Percentiles rank a stretch among this genome's conserved stretches.
phyloP scores from a whole-genome alignment of 805 yeast species.

The Citeromyces matritensis region DNA sequence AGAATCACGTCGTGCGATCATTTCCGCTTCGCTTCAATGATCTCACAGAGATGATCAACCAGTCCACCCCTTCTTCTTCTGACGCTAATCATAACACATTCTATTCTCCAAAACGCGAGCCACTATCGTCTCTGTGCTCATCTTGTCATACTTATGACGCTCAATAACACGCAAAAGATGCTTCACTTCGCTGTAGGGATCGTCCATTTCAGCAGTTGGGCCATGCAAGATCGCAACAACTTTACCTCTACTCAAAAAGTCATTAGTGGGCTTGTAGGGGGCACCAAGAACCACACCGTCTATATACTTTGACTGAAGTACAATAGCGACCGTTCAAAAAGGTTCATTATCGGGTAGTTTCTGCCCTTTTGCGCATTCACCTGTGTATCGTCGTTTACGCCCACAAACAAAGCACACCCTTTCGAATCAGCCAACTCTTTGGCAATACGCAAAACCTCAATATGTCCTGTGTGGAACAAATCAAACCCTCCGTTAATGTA shows the following conservation, averaged over 20 bases:
- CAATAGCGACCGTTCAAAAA: slow-evolving; percentile 73
- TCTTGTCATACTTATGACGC: slow-evolving; percentile 42
- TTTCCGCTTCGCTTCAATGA: slow-evolving; percentile 12
- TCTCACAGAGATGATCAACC: slow-evolving; percentile 34
- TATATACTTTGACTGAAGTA: slow-evolving; percentile 74
- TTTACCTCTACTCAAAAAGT: slow-evolving; percentile 21
- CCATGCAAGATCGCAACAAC: slow-evolving; percentile 38
- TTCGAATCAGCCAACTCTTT: slow-evolving; percentile 18
- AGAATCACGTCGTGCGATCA: too few relatives aligned
- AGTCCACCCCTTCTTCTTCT: slow-evolving; percentile 76
- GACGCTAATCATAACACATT: slow-evolving; percentile 72
- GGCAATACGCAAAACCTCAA: slow-evolving; percentile 47
- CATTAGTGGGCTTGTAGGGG: slow-evolving; percentile 31
- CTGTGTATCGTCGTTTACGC: slow-evolving; percentile 45
- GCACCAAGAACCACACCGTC: slow-evolving; percentile 68
- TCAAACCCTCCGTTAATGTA: slow-evolving; percentile 84
- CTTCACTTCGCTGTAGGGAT: slow-evolving; percentile 12
- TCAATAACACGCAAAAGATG: slow-evolving; percentile 25
- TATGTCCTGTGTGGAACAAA: slow-evolving; percentile 87
- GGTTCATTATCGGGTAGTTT: slow-evolving; percentile 74
- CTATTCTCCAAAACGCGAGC: slow-evolving; percentile 57
- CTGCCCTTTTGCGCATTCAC: slow-evolving; percentile 42
- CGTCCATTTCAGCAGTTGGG: slow-evolving; percentile 26
- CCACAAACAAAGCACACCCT: slow-evolving; percentile 43
- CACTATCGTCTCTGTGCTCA: slow-evolving; percentile 61